These are phyloP conservation scores for Mytilinidion resinicola DNA, from an alignment of 495 filamentous ascomycete genomes.

Conservation along the genomic window DNA sequence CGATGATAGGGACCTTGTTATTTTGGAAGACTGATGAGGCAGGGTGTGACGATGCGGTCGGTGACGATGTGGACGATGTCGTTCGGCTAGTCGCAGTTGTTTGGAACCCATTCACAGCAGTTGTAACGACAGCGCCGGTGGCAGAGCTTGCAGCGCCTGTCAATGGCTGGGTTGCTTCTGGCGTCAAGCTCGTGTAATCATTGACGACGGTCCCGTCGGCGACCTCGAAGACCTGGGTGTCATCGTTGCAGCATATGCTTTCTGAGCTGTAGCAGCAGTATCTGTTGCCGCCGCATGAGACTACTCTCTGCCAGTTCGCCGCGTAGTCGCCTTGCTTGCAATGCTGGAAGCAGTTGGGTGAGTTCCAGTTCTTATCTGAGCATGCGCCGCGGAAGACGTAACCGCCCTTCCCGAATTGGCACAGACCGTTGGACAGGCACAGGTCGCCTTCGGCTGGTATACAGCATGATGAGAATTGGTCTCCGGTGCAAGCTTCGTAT, in stretches of 20 bases:
- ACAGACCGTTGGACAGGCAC: conserved; percentile 5
- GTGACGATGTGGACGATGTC: too few species aligned
- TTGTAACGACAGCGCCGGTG: neutral
- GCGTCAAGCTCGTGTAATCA: neutral
- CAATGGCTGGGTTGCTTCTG: neutral
- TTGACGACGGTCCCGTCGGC: neutral
- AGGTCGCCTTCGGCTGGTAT: conserved; percentile 2
- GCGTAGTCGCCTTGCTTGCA: neutral
- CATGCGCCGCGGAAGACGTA: conserved; percentile 6
- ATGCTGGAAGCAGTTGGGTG: neutral
- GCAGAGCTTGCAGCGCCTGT: neutral
- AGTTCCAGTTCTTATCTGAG: conserved; percentile 4
- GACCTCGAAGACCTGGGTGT: neutral
- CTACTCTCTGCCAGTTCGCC: neutral
- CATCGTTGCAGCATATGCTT: neutral
- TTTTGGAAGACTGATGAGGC: too few species aligned
- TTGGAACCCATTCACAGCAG: too few species aligned
- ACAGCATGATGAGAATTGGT: neutral
- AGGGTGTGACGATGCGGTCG: too few species aligned
- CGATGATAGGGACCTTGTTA: too few species aligned
- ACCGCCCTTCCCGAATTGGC: neutral
- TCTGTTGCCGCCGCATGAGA: neutral
- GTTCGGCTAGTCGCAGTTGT: too few species aligned
- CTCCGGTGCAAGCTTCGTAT: neutral
- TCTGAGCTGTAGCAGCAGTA: neutral